phyloP scores from a whole-genome alignment of 2,329 filamentous ascomycete species.

The Bipolaris sorokiniana region DNA sequence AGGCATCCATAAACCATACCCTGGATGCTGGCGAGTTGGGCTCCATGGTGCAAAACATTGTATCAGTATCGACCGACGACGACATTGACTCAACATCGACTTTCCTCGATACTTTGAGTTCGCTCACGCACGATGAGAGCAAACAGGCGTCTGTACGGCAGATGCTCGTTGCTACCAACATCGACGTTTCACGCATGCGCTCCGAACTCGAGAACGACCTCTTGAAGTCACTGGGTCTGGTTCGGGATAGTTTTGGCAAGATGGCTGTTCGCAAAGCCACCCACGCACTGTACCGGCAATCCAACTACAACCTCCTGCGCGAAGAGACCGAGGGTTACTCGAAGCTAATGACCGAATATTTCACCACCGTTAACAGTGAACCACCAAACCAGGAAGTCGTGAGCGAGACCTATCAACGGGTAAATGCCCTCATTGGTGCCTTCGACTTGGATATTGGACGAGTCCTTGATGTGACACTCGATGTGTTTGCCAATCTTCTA shows the following conservation, averaged over 20 bases:
- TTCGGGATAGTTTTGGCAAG: constrained; percentile 82
- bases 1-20: constrained; percentile 72
- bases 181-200: constrained; percentile 76
- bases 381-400: constrained; percentile 77
- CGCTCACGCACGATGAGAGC: constrained; percentile 75
- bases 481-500: constrained; percentile 91
- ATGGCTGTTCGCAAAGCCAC: constrained; percentile 89
- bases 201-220: constrained; percentile 80
- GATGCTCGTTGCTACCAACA: constrained; percentile 73
- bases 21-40: constrained; percentile 74
- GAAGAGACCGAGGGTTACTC: constrained; percentile 98
- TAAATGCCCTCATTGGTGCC: constrained; percentile 93
- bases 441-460: constrained; percentile 97
- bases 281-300: constrained; percentile 90
- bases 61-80: constrained; percentile 59
- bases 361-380: constrained; percentile 79
- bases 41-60: constrained; percentile 72
- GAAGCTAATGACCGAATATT: constrained; percentile 93
- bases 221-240: constrained; percentile 76
- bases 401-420: constrained; percentile 83
- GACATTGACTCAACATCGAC: constrained; percentile 60
- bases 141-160: constrained; percentile 64
- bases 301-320: constrained; percentile 92
- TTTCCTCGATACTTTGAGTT: constrained; percentile 83
- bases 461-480: constrained; percentile 90